These are phyloP conservation scores for Nakazawaea peltata DNA, from an alignment of 805 yeast species.

Conservation along the genomic window DNA sequence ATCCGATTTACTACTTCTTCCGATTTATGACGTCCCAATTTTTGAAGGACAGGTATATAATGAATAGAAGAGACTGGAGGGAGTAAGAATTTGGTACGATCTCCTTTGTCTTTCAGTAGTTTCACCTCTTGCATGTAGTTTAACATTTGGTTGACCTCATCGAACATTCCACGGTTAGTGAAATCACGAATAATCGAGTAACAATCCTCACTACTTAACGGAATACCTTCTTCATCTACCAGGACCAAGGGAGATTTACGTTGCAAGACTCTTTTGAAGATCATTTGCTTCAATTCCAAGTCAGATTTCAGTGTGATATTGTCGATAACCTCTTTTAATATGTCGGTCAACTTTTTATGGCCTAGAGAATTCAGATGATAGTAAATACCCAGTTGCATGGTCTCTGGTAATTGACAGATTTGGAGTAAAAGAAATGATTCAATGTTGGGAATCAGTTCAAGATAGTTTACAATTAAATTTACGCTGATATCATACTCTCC, in stretches of 20 bases:
- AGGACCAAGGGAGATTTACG: constrained; percentile 5
- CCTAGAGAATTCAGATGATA: neutral
- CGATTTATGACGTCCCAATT: constrained; percentile 7
- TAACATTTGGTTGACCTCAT: constrained; percentile 6
- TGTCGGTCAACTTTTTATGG: neutral
- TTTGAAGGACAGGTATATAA: constrained; percentile 8
- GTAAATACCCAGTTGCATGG: constrained; percentile 4
- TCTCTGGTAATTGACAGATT: constrained; percentile 1
- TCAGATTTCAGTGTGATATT: constrained; percentile 4
- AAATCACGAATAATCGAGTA: constrained; percentile 6
- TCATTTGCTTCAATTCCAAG: constrained; percentile 8
- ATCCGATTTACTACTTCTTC: constrained; percentile 4
- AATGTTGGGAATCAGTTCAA: constrained; percentile 1
- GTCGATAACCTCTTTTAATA: neutral
- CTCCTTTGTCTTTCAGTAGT: constrained; percentile 1
- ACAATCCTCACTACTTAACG: constrained; percentile 6
- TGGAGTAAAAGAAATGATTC: constrained; percentile 3
- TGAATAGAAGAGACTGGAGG: constrained; percentile 7
- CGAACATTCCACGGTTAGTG: constrained; percentile 3
- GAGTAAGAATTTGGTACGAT: constrained; percentile 1
- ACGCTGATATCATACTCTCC: constrained; percentile 2
- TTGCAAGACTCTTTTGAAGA: constrained; percentile 6
- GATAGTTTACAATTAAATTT: constrained; percentile 3
- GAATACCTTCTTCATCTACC: neutral
- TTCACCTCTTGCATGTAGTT: constrained; percentile 8